Conservation (phyloP, 371 early-diverging fungal genomes). For the Saksenaea oblongispora region DNA sequence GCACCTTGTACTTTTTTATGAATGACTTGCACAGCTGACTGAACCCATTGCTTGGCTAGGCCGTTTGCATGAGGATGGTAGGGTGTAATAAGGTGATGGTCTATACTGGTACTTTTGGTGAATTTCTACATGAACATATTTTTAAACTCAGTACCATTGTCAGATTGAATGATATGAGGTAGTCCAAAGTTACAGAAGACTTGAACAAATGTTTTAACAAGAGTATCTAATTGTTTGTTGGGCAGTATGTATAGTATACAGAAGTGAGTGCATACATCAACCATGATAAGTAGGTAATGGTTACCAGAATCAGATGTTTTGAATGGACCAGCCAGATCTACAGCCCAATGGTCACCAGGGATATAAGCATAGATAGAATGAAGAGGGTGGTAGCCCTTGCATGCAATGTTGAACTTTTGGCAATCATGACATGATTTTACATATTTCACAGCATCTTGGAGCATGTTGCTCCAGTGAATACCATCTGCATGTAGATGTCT, state of each 20-base stretch:
- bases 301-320: constrained; percentile 8
- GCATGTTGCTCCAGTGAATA: background rate
- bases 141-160: constrained; percentile 35
- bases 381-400: too few species aligned
- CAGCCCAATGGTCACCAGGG: constrained; percentile 18
- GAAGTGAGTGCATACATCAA: constrained; percentile 26
- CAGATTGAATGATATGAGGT: constrained; percentile 15
- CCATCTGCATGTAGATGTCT: background rate
- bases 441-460: too few species aligned
- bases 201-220: constrained; percentile 15
- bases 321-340: constrained; percentile 13
- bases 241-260: constrained; percentile 20
- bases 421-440: too few species aligned
- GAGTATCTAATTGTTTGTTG: constrained; percentile 18
- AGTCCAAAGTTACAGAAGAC: background rate
- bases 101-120: background rate
- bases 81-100: constrained; percentile 3
- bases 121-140: constrained; percentile 9
- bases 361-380: too few species aligned
- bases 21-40: background rate
- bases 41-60: constrained; percentile 3
- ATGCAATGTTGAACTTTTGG: too few species aligned
- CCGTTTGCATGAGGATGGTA: constrained; percentile 11
- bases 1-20: too few species aligned
- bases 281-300: constrained; percentile 19